Evolutionary conservation across 1,284 basidiomycete species (phyloP).

Genomic region (Cutaneotrichosporon dermatis): DNA sequence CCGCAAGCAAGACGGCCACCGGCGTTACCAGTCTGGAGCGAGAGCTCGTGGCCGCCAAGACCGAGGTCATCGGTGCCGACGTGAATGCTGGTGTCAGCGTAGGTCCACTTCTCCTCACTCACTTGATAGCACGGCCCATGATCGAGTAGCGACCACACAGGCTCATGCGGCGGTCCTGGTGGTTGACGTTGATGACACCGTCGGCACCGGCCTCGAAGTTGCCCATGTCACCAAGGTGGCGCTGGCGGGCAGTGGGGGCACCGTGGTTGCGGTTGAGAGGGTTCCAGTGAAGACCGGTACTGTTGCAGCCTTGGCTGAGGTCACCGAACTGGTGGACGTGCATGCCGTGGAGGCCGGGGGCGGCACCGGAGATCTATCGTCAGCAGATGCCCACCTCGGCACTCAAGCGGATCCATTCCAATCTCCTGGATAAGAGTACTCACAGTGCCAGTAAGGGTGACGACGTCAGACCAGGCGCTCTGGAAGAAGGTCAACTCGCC

Average conservation of each 20-base stretch:
- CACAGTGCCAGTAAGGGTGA: background rate
- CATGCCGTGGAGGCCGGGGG: conserved; percentile 14
- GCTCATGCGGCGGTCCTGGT: conserved; percentile 1
- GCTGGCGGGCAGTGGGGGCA: conserved; percentile 8
- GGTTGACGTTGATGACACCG: conserved; percentile 7
- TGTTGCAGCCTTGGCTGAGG: conserved; percentile 7
- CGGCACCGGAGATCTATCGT: conserved; percentile 9
- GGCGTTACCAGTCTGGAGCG: conserved; percentile 14
- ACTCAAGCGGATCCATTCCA: background rate
- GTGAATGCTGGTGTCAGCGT: conserved; percentile 10
- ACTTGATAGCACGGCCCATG: conserved; percentile 9
- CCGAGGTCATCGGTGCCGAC: conserved; percentile 18
- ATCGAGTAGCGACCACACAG: conserved; percentile 9
- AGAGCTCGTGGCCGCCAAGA: conserved; percentile 7
- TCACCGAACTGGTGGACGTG: conserved; percentile 16
- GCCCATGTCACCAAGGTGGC: conserved; percentile 20
- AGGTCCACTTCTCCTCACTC: background rate
- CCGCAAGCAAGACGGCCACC: conserved; percentile 16
- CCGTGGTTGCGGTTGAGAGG: conserved; percentile 14
- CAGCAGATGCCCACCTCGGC: too few relatives aligned
- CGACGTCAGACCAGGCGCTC: background rate
- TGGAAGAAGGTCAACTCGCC: background rate
- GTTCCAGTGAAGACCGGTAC: conserved; percentile 14
- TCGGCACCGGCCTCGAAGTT: conserved; percentile 10
- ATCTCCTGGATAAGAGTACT: background rate